Base-by-base conservation (phyloP, 495 filamentous ascomycete species). In the Podospora anserina region DNA sequence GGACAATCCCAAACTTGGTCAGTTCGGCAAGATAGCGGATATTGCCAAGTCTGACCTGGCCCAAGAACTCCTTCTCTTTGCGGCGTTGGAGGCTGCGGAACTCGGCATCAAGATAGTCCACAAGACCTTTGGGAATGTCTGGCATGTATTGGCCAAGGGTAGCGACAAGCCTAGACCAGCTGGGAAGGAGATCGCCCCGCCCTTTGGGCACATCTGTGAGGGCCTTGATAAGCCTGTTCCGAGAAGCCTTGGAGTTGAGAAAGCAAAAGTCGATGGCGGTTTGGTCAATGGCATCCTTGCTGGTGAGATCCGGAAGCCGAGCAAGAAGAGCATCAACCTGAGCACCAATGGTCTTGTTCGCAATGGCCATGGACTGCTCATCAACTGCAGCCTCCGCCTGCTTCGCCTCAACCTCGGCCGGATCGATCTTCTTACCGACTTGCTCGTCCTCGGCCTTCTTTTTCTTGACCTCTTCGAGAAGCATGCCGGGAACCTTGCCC, bases 81-180 rank as follows among this genome's bases (percentile, higher is more conserved):
- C 95, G 93, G n/a, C 94, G 89, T 77, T 99, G 95, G 6, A 99
- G 86, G 72, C 95, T 98, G 70, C 96, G 90, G 73, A 98, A 99
- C 76, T 99, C 95, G 63, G 93, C 92, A 78, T 99, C 96, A 7
- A 99, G 88, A 76, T 99, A 92, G 6, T 92, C 88, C 15, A 96
- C 93, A 66, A 98, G 78, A n/a, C 90, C 92, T 77, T 95, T 95
- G 15, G 92, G 90, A 11, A 99, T 86, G 77, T 98, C 95, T 0
- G 91, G 89, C 84, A 99, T 88, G 77, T 97, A 97, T 75, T 91
- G 93, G 20, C 92, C 93, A 34, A 99, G 88, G 0, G 93, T 98
- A 16, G 96, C 94, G 66, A 97, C 88, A 63, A 99, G 85, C 34
- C 95, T 88, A n/a, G 93, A 89, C 81, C 96, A 98, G 63, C 90